phyloP scores from a whole-genome alignment of 2,329 filamentous ascomycete species.

The Aspergillus intermedius region DNA sequence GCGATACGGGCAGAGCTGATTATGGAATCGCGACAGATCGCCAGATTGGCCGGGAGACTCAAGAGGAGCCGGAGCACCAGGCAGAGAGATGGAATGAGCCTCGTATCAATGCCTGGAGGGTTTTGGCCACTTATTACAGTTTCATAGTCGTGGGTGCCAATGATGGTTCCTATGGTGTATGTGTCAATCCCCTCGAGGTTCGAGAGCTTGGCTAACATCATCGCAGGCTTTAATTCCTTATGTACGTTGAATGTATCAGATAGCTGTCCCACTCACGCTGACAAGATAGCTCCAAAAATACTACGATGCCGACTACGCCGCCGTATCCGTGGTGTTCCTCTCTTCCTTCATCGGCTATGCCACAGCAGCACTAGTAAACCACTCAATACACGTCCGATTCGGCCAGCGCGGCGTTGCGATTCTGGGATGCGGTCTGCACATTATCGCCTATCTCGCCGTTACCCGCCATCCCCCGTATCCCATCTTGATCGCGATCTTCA shows the following conservation, averaged over 20 bases:
- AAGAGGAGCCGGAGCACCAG: background rate
- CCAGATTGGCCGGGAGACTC: background rate
- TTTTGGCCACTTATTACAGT: slow-evolving; percentile 49
- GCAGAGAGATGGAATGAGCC: slow-evolving; percentile 12
- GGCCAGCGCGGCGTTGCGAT: slow-evolving; percentile 68
- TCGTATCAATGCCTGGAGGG: slow-evolving; percentile 37
- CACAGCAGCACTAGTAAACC: slow-evolving; percentile 39
- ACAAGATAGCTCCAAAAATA: slow-evolving; percentile 35
- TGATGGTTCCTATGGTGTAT: slow-evolving; percentile 48
- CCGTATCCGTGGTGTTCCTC: slow-evolving; percentile 42
- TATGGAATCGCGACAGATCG: background rate
- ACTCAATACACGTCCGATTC: slow-evolving; percentile 34
- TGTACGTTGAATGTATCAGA: slow-evolving; percentile 23
- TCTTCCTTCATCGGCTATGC: slow-evolving; percentile 46
- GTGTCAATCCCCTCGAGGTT: background rate
- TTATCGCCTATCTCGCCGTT: slow-evolving; percentile 40
- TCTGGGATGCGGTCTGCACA: slow-evolving; percentile 45
- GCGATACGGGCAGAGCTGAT: background rate
- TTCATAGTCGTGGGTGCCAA: slow-evolving; percentile 53
- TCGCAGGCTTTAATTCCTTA: slow-evolving; percentile 42
- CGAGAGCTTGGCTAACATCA: background rate
- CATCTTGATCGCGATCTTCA: slow-evolving; percentile 57
- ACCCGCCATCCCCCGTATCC: slow-evolving; percentile 64
- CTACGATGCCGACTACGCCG: slow-evolving; percentile 40
- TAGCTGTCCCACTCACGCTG: background rate